phyloP scores from a whole-genome alignment of 2,329 filamentous ascomycete genomes.

The Neofusicoccum umdonicola region DNA sequence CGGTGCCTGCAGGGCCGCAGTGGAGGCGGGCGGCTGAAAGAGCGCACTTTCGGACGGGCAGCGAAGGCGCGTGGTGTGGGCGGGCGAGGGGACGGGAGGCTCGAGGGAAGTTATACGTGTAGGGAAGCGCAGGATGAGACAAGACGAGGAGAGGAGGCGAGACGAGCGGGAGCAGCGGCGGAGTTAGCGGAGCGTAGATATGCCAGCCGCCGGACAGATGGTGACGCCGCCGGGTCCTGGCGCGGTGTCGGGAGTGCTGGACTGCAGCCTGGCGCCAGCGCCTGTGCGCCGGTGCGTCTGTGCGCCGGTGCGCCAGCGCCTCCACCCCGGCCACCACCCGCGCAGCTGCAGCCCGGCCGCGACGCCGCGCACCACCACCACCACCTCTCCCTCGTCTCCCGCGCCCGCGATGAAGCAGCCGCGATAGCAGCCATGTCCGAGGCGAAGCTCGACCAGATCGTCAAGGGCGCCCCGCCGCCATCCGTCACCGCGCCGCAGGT shows the following conservation, averaged over 20 bases:
- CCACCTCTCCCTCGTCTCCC: background rate
- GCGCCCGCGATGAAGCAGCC: background rate
- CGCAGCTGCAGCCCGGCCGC: background rate
- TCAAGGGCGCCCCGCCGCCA: conserved; percentile 80
- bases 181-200: background rate
- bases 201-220: background rate
- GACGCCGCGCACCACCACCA: background rate
- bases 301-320: background rate
- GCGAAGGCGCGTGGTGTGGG: background rate
- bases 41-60: background rate
- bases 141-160: background rate
- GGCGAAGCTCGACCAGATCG: conserved; percentile 74
- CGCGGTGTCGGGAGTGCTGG: background rate
- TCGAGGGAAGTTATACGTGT: background rate
- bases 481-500: conserved; percentile 49
- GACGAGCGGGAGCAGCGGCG: background rate
- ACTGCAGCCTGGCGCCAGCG: too few species aligned
- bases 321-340: background rate
- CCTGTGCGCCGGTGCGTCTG: background rate
- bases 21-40: background rate
- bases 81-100: background rate
- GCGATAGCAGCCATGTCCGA: conserved; percentile 54
- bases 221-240: background rate
- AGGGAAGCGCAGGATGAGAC: background rate
- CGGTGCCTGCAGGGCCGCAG: background rate